Evolutionary conservation across 345 rosid genomes (phyloP), one percentile per base, ranked within the genome.

Genomic region (Trapa incisa): DNA sequence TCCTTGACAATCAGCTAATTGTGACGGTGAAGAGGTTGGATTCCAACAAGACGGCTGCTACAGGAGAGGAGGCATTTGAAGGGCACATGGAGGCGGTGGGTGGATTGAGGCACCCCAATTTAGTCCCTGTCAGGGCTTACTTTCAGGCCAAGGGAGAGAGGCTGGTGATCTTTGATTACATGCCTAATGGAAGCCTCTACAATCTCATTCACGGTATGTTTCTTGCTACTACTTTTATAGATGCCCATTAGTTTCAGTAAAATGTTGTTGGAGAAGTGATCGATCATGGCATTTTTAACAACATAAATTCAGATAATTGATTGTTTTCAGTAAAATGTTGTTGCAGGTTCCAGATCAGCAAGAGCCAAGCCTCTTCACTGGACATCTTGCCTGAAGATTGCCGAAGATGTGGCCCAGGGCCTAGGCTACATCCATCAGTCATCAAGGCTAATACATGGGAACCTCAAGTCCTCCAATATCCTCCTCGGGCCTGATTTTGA

Each of bases 341-440:
- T 47, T 8, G 35, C 82, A 93, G 98, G 96, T 75, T 90, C 97
- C 57, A 81, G 96, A 84, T 83, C 97, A 0, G 75, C 84, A 15
- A 83, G 91, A 73, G 92, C 96, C 37, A 94, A 86, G 76, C 97
- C 97, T 47, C 87, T 91, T 63, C 97, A 91, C 61, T 94, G 97
- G 97, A 89, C 99, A 47, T 94, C 99, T 33, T 90, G 97, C 78
- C 79, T 94, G 64, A 94, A 94, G 79, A 91, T 94, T 71, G 96
- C 97, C 29, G 99, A 91, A 73, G 99, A 91, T 78, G 95, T 87
- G 61, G 95, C 91, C 7, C 91, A 85, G 68, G 96, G 96, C 37
- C 91, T 91, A 32, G 84, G 85, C n/a, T 86, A 87, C 80, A 85
- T 91, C 68, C 99, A 94, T 78, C 96, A 91, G 80, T 74, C 85